phyloP scores from a whole-genome alignment of 192 early-diverging fungal genomes.

The Rhizophagus prolifer region DNA sequence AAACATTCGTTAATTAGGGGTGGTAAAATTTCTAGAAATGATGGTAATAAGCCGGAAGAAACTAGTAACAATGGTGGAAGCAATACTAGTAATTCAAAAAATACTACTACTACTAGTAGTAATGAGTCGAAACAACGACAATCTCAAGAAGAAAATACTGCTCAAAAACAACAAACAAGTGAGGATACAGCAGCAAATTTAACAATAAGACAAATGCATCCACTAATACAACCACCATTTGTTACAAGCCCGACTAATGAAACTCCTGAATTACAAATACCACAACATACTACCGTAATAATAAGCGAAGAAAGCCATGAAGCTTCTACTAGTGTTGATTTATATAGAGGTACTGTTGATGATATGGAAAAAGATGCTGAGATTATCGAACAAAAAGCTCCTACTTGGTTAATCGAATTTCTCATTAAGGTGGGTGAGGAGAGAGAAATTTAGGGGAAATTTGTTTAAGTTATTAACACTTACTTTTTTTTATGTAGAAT shows the following conservation, averaged over 20 bases:
- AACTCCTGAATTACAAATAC: constrained; percentile 63
- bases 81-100: neutral
- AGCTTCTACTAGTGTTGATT: constrained; percentile 66
- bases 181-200: neutral
- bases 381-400: constrained; percentile 68
- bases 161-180: neutral
- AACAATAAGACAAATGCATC: constrained; percentile 21
- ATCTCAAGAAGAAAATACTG: neutral
- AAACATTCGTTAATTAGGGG: constrained; percentile 35
- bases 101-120: neutral
- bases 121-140: neutral
- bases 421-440: constrained; percentile 57
- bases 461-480: neutral
- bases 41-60: constrained; percentile 2
- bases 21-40: constrained; percentile 8
- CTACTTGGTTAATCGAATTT: constrained; percentile 84
- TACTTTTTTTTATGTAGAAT: constrained; percentile 45
- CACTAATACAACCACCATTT: constrained; percentile 39
- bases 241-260: constrained; percentile 51
- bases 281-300: constrained; percentile 64
- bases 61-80: neutral
- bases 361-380: constrained; percentile 47
- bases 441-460: neutral
- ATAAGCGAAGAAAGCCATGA: constrained; percentile 78
- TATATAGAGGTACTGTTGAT: constrained; percentile 68